Conservation (phyloP, 2,329 filamentous ascomycete species). For the Amesomyces nigricolor region DNA sequence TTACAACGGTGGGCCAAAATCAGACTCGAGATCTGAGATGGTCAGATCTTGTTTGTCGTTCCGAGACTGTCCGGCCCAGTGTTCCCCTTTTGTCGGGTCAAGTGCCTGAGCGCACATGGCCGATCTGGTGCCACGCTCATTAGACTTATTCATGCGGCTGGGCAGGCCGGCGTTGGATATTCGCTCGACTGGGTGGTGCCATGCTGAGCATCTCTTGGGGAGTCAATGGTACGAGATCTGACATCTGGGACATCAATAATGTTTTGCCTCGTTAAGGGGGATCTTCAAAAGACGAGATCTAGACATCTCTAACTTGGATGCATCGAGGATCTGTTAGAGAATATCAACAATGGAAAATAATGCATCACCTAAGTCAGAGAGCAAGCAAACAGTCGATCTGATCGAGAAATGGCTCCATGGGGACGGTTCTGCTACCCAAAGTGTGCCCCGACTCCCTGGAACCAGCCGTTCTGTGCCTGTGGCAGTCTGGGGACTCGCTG, state of each 20-base stretch:
- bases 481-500: conserved; percentile 8
- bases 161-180: background rate
- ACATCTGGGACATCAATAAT: background rate
- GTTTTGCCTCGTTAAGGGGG: conserved; percentile 12
- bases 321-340: background rate
- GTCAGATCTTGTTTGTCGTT: background rate
- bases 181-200: background rate
- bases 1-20: too few species aligned
- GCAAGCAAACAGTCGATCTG: conserved; percentile 15
- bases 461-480: conserved; percentile 5
- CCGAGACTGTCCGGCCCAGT: background rate
- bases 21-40: too few species aligned
- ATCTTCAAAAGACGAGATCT: conserved; percentile 2
- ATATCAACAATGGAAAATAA: background rate
- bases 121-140: background rate
- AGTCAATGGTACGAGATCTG: background rate
- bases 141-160: background rate
- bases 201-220: background rate
- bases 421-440: background rate
- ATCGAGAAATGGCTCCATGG: conserved; percentile 20
- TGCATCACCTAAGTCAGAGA: background rate
- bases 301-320: background rate
- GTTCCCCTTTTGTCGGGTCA: background rate
- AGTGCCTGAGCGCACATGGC: background rate
- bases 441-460: conserved; percentile 7